A percentile compares a stretch with the other conserved stretches of the same genome.
These are phyloP conservation scores for Penicillium subrubescens DNA, from an alignment of 495 filamentous ascomycete genomes.

Conservation along the genomic window DNA sequence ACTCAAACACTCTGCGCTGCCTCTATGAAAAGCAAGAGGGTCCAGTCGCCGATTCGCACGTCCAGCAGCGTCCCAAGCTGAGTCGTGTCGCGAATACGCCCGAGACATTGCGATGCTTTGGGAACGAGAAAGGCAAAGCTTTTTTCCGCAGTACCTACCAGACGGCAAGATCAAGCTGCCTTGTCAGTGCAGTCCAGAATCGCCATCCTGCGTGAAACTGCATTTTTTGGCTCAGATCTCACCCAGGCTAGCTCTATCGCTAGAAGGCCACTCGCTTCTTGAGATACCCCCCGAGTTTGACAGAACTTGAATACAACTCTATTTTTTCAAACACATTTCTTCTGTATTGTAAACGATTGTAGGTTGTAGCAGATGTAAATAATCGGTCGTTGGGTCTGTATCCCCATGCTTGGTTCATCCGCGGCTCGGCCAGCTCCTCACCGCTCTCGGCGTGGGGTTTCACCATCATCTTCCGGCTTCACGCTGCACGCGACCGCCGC, in stretches of 20 bases:
- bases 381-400: background rate
- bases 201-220: background rate
- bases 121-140: background rate
- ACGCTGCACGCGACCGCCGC: background rate
- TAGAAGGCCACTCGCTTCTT: background rate
- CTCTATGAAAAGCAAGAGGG: slow-evolving; percentile 18
- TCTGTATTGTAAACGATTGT: background rate
- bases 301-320: slow-evolving; percentile 13
- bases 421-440: slow-evolving; percentile 10
- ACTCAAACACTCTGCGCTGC: background rate
- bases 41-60: slow-evolving; percentile 10
- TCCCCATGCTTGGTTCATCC: background rate
- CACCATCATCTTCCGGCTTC: slow-evolving; percentile 7
- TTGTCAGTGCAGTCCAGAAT: background rate
- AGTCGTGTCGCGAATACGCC: background rate
- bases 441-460: slow-evolving; percentile 13
- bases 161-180: background rate
- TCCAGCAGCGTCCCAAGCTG: slow-evolving; percentile 16
- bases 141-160: background rate
- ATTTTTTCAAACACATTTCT: background rate
- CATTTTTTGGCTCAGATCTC: background rate
- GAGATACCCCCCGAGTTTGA: slow-evolving; percentile 19
- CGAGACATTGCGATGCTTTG: background rate
- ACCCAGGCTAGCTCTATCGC: background rate
- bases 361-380: background rate